Evolutionary conservation across 805 yeast species (phyloP).

Genomic region (Peterozyma xylosa): DNA sequence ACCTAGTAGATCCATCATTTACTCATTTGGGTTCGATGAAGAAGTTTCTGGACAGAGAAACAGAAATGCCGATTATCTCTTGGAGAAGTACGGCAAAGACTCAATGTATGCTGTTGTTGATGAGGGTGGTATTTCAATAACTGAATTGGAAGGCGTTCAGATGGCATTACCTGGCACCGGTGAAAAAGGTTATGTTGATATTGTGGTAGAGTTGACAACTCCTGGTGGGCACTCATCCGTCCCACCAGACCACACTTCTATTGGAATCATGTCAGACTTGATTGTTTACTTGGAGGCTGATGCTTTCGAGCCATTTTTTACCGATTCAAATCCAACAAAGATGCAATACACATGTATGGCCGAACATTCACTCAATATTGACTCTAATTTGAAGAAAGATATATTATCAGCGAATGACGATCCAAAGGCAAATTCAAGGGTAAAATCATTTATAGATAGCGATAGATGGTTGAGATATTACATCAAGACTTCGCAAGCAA

Average conservation of each 20-base stretch:
- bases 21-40: constrained; percentile 46
- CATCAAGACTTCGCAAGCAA: constrained; percentile 40
- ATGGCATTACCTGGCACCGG: constrained; percentile 38
- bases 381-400: constrained; percentile 22
- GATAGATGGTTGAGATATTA: constrained; percentile 24
- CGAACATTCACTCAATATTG: constrained; percentile 30
- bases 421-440: constrained; percentile 26
- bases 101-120: constrained; percentile 37
- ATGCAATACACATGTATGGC: constrained; percentile 38
- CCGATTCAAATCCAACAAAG: constrained; percentile 36
- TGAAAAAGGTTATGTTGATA: constrained; percentile 39
- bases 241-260: constrained; percentile 41
- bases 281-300: constrained; percentile 28
- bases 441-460: constrained; percentile 24
- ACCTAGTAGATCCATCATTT: constrained; percentile 35
- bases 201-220: constrained; percentile 30
- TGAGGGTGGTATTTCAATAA: constrained; percentile 29
- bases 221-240: constrained; percentile 47
- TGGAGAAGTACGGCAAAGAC: constrained; percentile 29
- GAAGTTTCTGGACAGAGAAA: constrained; percentile 33
- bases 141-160: constrained; percentile 30
- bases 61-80: constrained; percentile 26
- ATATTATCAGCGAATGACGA: constrained; percentile 31
- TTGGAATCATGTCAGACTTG: constrained; percentile 37
- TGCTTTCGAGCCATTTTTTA: constrained; percentile 28